Evolutionary conservation across 768 basidiomycete species (phyloP), one percentile per base, ranked within the genome.

Genomic region (Psilocybe sp.): DNA sequence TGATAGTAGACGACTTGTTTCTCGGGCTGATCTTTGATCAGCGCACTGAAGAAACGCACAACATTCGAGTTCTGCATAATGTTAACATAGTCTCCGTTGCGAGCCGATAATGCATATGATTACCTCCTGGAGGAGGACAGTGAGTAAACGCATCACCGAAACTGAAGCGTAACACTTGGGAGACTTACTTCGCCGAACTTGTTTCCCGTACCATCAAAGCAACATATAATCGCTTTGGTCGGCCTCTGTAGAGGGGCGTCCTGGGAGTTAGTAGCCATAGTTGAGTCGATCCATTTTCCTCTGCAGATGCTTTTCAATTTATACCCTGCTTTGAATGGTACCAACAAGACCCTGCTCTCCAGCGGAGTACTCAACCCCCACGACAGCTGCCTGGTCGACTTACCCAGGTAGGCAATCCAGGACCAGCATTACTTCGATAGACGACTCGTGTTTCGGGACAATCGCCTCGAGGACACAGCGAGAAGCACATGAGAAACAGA

Each of bases 1-100:
- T 80, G 79, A 50, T 80, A 80, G 52, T 81, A 81, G 4, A 75
- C 73, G 67, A 79, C 67, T 52, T 81, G 79, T 57, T 72, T 57
- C 3, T 62, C 52, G 28, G 65, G 61, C 49, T 80, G 71, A 46
- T 69, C 71, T 58, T 79, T 80, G 55, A 75, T 74, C 35, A 80
- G 61, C 58, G 76, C 58, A 7, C 65, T 59, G 55, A 76, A 75
- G n/a, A 78, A 62, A 51, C 74, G 58, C 40, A 79, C 72, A 40
- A 80, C 69, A 43, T 79, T 79, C 2, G 72, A 74, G 56, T 75
- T 75, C 68, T 75, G 46, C 11, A 12, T 14, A 28, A 23, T 8
- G 19, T 32, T 43, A 1, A 53, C 15, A 16, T 5, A 31, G 9
- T 13, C 5, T 35, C 16, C 8, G 31, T 23, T 2, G 37, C 9